Conservation (phyloP, 208 protist genomes). For the Trichomonas gallinae region DNA sequence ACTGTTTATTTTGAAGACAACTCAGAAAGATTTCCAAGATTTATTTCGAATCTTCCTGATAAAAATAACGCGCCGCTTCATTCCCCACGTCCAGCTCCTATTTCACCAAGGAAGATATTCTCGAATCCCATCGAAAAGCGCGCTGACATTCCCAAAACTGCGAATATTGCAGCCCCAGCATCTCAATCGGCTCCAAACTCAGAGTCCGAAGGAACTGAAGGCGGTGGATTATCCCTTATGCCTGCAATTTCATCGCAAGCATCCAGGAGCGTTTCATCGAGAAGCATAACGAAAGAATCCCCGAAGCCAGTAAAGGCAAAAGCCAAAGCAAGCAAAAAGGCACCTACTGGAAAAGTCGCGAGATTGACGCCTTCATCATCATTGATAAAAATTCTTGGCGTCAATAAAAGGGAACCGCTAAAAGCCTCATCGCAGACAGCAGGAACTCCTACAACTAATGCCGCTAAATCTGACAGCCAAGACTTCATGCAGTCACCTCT, state of each 20-base stretch:
- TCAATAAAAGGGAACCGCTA: background rate
- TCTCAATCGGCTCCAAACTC: background rate
- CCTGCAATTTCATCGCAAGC: background rate
- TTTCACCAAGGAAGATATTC: background rate
- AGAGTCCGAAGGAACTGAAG: background rate
- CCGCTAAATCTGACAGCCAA: background rate
- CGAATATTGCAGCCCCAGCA: background rate
- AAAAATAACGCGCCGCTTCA: background rate
- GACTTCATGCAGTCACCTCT: background rate
- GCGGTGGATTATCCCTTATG: background rate
- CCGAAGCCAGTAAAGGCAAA: background rate
- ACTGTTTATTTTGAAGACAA: background rate
- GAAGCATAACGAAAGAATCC: background rate
- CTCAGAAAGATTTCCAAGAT: background rate
- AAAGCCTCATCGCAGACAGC: background rate
- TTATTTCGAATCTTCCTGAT: background rate
- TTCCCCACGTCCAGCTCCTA: background rate
- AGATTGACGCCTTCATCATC: background rate
- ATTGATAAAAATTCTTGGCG: background rate
- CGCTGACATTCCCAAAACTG: background rate
- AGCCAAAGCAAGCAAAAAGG: background rate
- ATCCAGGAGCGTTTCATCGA: background rate
- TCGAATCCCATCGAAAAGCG: background rate
- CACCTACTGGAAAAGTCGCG: background rate
- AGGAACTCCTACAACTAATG: background rate